A percentile compares a stretch with the other conserved stretches of the same genome.
Conservation (phyloP, 345 rosid genomes). For the Firmiana major region DNA sequence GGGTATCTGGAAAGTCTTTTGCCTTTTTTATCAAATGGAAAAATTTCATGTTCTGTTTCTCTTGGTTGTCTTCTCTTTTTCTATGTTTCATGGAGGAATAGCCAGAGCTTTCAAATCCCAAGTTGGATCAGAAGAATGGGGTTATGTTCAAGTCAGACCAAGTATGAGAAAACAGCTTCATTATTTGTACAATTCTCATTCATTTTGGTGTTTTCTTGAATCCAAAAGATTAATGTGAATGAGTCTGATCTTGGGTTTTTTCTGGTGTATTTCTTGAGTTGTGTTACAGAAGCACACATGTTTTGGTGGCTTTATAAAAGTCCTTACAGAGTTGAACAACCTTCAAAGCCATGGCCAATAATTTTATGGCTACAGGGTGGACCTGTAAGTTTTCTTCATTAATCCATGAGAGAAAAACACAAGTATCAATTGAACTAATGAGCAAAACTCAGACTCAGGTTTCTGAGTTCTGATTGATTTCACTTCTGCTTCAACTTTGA, state of each 20-base stretch:
- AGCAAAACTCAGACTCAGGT: neutral
- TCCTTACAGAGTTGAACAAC: slow-evolving; percentile 65
- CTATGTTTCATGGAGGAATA: slow-evolving; percentile 29
- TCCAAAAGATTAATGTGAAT: neutral
- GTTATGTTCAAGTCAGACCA: slow-evolving; percentile 85
- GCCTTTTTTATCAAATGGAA: slow-evolving; percentile 34
- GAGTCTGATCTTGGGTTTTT: slow-evolving; percentile 2
- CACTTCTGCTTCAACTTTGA: neutral
- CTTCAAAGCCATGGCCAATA: slow-evolving; percentile 87
- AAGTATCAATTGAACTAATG: neutral
- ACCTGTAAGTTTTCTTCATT: slow-evolving; percentile 49
- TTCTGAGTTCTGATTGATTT: neutral
- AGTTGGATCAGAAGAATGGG: slow-evolving; percentile 79
- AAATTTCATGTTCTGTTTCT: slow-evolving; percentile 26
- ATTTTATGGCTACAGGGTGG: slow-evolving; percentile 96
- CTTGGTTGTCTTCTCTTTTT: slow-evolving; percentile 26
- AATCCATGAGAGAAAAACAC: neutral
- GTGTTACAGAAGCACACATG: slow-evolving; percentile 72
- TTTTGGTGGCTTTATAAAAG: slow-evolving; percentile 93
- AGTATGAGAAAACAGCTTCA: slow-evolving; percentile 37
- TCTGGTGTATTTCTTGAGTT: slow-evolving; percentile 32
- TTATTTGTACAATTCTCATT: neutral
- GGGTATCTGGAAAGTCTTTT: neutral
- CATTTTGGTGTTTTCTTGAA: too few relatives aligned
- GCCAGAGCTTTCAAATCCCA: slow-evolving; percentile 22